Conservation (phyloP, 2,329 filamentous ascomycete species). For the Cryoendolithus antarcticus region DNA sequence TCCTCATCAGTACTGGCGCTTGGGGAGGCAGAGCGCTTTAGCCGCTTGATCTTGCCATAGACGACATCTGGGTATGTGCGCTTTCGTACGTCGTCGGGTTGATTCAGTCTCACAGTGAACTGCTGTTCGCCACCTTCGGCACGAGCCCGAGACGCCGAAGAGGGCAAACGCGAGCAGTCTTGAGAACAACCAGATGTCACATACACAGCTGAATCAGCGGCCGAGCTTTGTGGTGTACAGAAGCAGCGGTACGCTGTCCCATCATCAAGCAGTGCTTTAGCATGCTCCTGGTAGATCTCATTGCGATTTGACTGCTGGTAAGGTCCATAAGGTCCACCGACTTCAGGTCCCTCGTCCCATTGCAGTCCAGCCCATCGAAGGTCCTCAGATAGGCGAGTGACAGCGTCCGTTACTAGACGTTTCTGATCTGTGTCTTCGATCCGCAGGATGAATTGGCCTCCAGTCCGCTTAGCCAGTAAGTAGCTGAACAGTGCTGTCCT, state of each 20-base stretch:
- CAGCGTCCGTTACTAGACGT: conserved; percentile 68
- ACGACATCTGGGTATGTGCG: conserved; percentile 60
- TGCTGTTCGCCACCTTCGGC: conserved; percentile 52
- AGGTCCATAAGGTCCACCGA: conserved; percentile 70
- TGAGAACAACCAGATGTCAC: conserved; percentile 53
- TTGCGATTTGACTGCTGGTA: conserved; percentile 84
- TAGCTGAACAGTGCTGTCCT: conserved; percentile 95
- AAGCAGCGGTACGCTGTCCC: conserved; percentile 88
- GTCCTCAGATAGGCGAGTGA: conserved; percentile 64
- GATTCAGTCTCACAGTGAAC: conserved; percentile 66
- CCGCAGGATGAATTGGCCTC: conserved; percentile 78
- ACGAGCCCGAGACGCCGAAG: conserved; percentile 56
- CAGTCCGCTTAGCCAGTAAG: conserved; percentile 73
- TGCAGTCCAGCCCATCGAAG: conserved; percentile 76
- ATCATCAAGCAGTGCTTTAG: conserved; percentile 52
- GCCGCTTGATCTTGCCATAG: conserved; percentile 52
- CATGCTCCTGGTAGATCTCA: conserved; percentile 58
- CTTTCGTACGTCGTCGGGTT: conserved; percentile 47
- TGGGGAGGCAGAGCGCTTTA: conserved; percentile 18
- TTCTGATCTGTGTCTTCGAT: conserved; percentile 96
- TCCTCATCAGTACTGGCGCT: conserved; percentile 18
- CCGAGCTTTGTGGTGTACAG: conserved; percentile 46
- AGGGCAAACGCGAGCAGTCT: conserved; percentile 56
- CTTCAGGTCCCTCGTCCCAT: conserved; percentile 89
- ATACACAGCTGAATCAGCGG: conserved; percentile 52